phyloP scores from a whole-genome alignment of 2,329 filamentous ascomycete genomes.

The Alternaria sp. region DNA sequence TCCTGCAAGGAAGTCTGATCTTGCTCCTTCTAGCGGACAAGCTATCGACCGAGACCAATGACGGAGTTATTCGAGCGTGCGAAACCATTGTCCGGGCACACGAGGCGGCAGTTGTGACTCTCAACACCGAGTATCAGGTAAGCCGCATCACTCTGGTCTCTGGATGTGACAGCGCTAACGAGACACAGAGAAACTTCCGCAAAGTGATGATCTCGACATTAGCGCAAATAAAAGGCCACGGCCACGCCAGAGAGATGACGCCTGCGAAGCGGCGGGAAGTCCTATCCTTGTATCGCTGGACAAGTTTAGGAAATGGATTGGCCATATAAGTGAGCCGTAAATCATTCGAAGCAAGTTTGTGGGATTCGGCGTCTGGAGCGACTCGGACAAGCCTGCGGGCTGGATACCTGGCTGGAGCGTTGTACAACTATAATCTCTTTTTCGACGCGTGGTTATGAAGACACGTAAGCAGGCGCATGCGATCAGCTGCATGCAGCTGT shows the following conservation, averaged over 20 bases:
- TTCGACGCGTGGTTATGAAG: background rate
- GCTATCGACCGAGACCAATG: slow-evolving; percentile 79
- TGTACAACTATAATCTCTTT: background rate
- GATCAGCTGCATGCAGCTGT: background rate
- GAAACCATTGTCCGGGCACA: slow-evolving; percentile 92
- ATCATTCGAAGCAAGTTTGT: background rate
- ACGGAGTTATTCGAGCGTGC: slow-evolving; percentile 84
- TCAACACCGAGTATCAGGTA: slow-evolving; percentile 94
- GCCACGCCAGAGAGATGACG: slow-evolving; percentile 45
- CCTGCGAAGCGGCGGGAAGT: slow-evolving; percentile 53
- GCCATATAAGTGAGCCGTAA: slow-evolving; percentile 34
- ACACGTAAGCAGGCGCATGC: background rate
- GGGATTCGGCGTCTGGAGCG: background rate
- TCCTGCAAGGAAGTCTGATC: slow-evolving; percentile 87
- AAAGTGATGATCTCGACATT: slow-evolving; percentile 57
- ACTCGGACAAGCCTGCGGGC: background rate
- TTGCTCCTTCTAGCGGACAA: slow-evolving; percentile 89
- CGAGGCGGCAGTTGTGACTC: slow-evolving; percentile 92
- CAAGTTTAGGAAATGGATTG: slow-evolving; percentile 49
- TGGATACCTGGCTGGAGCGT: background rate
- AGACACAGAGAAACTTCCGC: slow-evolving; percentile 58
- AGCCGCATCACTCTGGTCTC: background rate
- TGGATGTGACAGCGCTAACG: slow-evolving; percentile 5
- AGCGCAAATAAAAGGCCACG: slow-evolving; percentile 47
- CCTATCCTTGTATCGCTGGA: slow-evolving; percentile 63